Conservation (phyloP, 441 rosid genomes). For the Pelargonium citronellum region DNA sequence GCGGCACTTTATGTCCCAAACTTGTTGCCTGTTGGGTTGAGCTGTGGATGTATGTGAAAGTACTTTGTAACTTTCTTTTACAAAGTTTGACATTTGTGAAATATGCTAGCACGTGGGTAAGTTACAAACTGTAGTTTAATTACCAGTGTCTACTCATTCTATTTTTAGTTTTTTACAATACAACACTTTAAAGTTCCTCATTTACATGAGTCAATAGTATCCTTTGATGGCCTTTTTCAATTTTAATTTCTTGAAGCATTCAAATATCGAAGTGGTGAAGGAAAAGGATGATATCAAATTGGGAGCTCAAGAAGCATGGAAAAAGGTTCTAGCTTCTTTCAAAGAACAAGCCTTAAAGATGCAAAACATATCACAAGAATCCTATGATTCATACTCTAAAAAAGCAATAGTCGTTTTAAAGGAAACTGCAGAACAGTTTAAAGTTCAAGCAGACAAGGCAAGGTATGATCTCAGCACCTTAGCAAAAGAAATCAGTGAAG, state of each 20-base stretch:
- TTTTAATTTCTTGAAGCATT: slow-evolving; percentile 35
- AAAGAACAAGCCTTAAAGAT: slow-evolving; percentile 72
- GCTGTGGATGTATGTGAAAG: not conserved
- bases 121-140: not conserved
- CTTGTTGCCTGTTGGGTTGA: not conserved
- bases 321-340: slow-evolving; percentile 54
- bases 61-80: not conserved
- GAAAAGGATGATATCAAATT: slow-evolving; percentile 32
- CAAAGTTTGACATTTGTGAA: not conserved
- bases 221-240: not conserved
- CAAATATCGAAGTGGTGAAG: slow-evolving; percentile 47
- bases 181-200: not conserved
- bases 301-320: slow-evolving; percentile 66
- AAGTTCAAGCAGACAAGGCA: slow-evolving; percentile 72
- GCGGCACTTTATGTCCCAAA: not conserved
- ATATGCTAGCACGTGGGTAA: not conserved
- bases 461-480: slow-evolving; percentile 45
- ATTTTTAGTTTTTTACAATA: not conserved
- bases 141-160: not conserved
- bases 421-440: slow-evolving; percentile 62
- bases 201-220: too few relatives aligned
- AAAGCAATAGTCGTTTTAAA: slow-evolving; percentile 49
- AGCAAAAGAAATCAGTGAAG: slow-evolving; percentile 60
- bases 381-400: slow-evolving; percentile 56
- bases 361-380: slow-evolving; percentile 67